A percentile compares a stretch with the other conserved stretches of the same genome.
Conservation (phyloP, 345 rosid genomes). For the Salix viminalis region DNA sequence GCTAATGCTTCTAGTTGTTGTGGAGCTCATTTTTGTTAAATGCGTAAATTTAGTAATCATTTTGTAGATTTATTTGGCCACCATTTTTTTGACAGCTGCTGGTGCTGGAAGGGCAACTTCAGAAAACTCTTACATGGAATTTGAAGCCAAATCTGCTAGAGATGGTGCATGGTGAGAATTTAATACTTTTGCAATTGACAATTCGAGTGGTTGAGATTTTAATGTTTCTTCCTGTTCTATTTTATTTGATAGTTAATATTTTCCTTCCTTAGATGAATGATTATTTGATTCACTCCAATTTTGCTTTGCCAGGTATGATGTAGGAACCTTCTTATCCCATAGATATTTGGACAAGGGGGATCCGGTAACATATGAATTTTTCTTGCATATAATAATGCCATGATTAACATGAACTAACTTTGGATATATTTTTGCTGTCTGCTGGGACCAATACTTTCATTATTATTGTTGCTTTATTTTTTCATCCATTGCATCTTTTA, state of each 20-base stretch:
- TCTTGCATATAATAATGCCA: neutral
- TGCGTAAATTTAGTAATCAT: neutral
- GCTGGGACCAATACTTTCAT: neutral
- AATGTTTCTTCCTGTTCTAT: no score
- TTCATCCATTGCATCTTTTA: neutral
- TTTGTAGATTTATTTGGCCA: slow-evolving; percentile 12
- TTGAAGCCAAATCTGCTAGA: slow-evolving; percentile 92
- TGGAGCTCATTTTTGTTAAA: neutral
- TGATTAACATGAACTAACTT: neutral
- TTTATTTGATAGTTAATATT: neutral
- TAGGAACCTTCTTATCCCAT: slow-evolving; percentile 64
- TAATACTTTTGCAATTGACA: slow-evolving; percentile 9
- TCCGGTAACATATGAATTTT: slow-evolving; percentile 42
- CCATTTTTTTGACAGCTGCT: slow-evolving; percentile 29
- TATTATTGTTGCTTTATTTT: neutral
- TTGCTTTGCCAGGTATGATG: slow-evolving; percentile 68
- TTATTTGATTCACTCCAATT: slow-evolving; percentile 1
- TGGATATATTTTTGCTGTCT: neutral
- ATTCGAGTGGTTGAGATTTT: neutral
- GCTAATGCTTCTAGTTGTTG: neutral
- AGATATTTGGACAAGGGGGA: slow-evolving; percentile 68
- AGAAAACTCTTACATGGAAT: slow-evolving; percentile 68
- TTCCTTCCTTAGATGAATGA: neutral
- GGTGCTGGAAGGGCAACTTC: slow-evolving; percentile 52
- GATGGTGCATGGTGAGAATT: slow-evolving; percentile 94